Percentiles rank a stretch among this genome's conserved stretches.
Evolutionary conservation across 768 basidiomycete species (phyloP).

Genomic region (Phylloporus scabripes): DNA sequence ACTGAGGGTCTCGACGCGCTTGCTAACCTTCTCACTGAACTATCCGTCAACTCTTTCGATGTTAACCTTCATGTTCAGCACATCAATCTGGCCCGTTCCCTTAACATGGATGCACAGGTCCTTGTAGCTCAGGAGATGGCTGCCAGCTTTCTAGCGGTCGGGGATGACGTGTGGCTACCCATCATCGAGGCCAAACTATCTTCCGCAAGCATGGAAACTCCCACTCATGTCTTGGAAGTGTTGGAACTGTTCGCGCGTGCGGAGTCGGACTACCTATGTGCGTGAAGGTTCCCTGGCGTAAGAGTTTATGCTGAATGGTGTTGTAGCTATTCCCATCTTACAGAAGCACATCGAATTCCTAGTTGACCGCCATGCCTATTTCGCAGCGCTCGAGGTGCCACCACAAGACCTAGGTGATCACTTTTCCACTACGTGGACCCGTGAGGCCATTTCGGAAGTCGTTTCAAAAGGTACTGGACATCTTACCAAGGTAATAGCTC

Average conservation of each 20-base stretch:
- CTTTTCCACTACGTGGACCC: conserved; percentile 61
- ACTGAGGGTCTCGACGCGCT: conserved; percentile 57
- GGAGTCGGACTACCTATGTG: conserved; percentile 76
- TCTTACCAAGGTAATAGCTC: conserved; percentile 49
- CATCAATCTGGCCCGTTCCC: conserved; percentile 52
- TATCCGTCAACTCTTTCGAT: conserved; percentile 57
- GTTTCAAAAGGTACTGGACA: conserved; percentile 56
- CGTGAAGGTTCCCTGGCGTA: conserved; percentile 28
- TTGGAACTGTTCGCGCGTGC: conserved; percentile 60
- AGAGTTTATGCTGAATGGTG: conserved; percentile 15
- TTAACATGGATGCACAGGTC: conserved; percentile 56
- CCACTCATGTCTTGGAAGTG: conserved; percentile 48
- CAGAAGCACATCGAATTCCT: conserved; percentile 64
- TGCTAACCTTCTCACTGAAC: conserved; percentile 49
- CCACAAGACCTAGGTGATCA: conserved; percentile 50
- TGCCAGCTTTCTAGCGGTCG: conserved; percentile 54
- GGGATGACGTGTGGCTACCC: conserved; percentile 71
- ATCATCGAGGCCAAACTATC: conserved; percentile 52
- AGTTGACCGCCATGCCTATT: conserved; percentile 33
- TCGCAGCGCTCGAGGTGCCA: conserved; percentile 32
- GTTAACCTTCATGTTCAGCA: conserved; percentile 62
- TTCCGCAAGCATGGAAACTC: conserved; percentile 46
- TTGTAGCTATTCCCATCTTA: conserved; percentile 68
- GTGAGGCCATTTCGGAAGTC: conserved; percentile 46
- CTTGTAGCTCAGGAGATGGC: conserved; percentile 62